Evolutionary conservation across 768 basidiomycete genomes (phyloP).

Genomic region (Tulasnella sp.): DNA sequence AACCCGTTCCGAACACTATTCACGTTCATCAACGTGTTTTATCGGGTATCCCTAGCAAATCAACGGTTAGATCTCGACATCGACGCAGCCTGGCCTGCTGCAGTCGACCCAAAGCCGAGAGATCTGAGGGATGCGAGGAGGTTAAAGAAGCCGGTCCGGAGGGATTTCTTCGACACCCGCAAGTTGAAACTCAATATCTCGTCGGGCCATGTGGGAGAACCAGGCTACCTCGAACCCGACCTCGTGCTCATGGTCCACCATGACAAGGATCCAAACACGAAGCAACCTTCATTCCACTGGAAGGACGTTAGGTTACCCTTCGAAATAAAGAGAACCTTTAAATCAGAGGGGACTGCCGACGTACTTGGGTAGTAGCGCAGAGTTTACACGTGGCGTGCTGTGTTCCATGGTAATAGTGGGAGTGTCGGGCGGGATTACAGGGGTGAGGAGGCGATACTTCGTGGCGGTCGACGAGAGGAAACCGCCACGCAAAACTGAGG

Average conservation of each 20-base stretch:
- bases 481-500: background rate
- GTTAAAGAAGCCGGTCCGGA: background rate
- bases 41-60: background rate
- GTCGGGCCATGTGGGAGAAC: background rate
- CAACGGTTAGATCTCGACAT: background rate
- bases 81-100: background rate
- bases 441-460: background rate
- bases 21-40: background rate
- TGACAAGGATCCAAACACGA: background rate
- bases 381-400: conserved; percentile 61
- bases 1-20: background rate
- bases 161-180: background rate
- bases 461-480: background rate
- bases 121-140: background rate
- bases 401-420: conserved; percentile 38
- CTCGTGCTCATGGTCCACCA: background rate
- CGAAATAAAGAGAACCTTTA: no score
- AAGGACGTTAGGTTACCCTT: background rate
- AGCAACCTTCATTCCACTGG: background rate
- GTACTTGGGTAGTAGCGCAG: conserved; percentile 57
- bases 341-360: no score
- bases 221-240: background rate
- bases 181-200: background rate
- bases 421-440: no score
- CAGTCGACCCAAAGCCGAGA: background rate